Conservation (phyloP, 768 basidiomycete species). For the Aureoboletus auriporus region DNA sequence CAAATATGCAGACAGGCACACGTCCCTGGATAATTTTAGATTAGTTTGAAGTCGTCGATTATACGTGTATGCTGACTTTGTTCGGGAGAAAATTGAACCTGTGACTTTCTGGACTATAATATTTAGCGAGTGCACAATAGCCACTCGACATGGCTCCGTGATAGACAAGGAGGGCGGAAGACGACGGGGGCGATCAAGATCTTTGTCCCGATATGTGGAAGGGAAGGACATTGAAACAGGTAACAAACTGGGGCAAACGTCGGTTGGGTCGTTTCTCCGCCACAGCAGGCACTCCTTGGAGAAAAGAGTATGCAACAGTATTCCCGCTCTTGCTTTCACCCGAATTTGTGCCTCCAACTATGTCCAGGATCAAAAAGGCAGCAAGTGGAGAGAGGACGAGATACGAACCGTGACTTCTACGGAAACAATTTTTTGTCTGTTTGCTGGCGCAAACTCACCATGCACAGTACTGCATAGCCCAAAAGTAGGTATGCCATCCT, state of each 20-base stretch:
- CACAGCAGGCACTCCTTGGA: constrained; percentile 25
- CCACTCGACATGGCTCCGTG: constrained; percentile 19
- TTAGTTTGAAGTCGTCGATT: constrained; percentile 1
- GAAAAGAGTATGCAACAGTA: constrained; percentile 13
- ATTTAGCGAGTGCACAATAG: constrained; percentile 23
- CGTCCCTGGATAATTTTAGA: constrained; percentile 13
- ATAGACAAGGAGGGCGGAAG: constrained; percentile 31
- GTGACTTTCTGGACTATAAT: constrained; percentile 20
- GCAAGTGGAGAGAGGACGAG: neutral
- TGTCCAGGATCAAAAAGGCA: neutral
- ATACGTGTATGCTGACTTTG: constrained; percentile 16
- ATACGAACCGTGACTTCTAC: constrained; percentile 26
- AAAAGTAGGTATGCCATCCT: constrained; percentile 25
- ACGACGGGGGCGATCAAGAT: constrained; percentile 16
- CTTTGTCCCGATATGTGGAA: constrained; percentile 21
- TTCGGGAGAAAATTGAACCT: constrained; percentile 17
- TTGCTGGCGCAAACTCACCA: constrained; percentile 26
- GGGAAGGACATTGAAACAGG: constrained; percentile 30
- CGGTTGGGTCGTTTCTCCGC: constrained; percentile 12
- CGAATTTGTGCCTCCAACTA: constrained; percentile 25
- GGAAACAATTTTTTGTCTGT: constrained; percentile 25
- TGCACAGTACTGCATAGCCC: constrained; percentile 26
- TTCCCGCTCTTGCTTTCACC: constrained; percentile 11
- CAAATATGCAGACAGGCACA: constrained; percentile 20
- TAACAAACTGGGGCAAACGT: constrained; percentile 24